Conservation (phyloP, 176 grass and related monocot species). For the Zoysia japonica region DNA sequence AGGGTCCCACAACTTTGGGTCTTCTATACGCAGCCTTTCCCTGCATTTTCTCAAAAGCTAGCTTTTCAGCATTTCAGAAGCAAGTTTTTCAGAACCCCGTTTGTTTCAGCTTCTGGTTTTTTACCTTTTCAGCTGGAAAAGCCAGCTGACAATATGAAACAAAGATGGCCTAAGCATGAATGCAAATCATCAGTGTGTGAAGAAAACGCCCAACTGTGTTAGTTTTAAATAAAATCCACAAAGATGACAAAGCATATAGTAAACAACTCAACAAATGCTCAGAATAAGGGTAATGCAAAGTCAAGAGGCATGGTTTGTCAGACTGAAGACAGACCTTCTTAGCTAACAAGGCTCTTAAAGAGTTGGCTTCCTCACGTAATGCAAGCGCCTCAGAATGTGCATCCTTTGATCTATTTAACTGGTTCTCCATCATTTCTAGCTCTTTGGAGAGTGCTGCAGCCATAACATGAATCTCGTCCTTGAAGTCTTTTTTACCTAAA, state of each 20-base stretch:
- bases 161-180: background rate
- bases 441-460: constrained; percentile 83
- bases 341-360: constrained; percentile 62
- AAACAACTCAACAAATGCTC: constrained; percentile 12
- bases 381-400: constrained; percentile 68
- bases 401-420: constrained; percentile 84
- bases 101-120: too few relatives aligned
- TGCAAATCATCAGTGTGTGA: constrained; percentile 3
- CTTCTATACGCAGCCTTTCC: too few relatives aligned
- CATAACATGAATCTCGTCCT: constrained; percentile 96
- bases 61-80: too few relatives aligned
- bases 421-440: constrained; percentile 91
- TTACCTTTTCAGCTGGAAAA: too few relatives aligned
- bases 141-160: too few relatives aligned
- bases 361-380: constrained; percentile 73
- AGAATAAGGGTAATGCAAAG: constrained; percentile 19
- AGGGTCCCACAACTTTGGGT: too few relatives aligned
- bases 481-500: constrained; percentile 92
- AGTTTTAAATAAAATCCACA: constrained; percentile 16
- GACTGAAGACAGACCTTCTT: constrained; percentile 58
- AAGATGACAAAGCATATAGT: constrained; percentile 1
- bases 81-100: too few relatives aligned
- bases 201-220: background rate
- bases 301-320: background rate
- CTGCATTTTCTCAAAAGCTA: too few relatives aligned